Evolutionary conservation across 306 rosid species (phyloP).

Genomic region (Cucumis sativus): DNA sequence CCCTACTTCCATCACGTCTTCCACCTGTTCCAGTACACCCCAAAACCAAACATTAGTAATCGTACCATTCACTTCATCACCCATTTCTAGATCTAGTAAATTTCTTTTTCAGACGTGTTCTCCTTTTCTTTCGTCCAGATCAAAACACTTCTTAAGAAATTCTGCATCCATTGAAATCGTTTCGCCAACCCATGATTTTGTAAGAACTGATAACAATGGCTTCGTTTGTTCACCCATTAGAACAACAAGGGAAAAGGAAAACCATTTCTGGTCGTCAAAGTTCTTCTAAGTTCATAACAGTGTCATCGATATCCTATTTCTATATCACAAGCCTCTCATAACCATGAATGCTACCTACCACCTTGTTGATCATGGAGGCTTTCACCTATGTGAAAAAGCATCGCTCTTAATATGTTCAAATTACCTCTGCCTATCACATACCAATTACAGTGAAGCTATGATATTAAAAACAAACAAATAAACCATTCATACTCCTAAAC

Average conservation of each 20-base stretch:
- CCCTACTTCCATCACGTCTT: slow-evolving; percentile 54
- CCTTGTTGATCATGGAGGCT: not conserved
- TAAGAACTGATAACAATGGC: not conserved
- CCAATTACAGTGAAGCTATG: not conserved
- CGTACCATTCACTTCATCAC: not conserved
- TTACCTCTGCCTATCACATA: not conserved
- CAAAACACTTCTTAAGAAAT: not conserved
- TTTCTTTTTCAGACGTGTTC: not conserved
- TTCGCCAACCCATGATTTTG: not conserved
- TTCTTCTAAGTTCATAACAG: not conserved
- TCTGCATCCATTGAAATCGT: not conserved
- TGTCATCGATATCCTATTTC: not conserved
- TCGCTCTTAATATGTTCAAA: not conserved
- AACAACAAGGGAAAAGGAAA: not conserved
- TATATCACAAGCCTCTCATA: not conserved
- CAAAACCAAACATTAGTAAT: not conserved
- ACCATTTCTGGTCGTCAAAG: not conserved
- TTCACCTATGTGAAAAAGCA: not conserved
- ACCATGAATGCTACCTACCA: not conserved
- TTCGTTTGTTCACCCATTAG: not conserved
- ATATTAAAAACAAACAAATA: not conserved
- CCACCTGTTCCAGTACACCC: slow-evolving; percentile 30
- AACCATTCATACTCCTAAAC: not conserved
- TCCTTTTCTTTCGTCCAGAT: not conserved
- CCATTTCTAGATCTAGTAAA: not conserved